Base-by-base conservation (phyloP, 1,284 basidiomycete genomes). In the Ceratobasidium sp. region DNA sequence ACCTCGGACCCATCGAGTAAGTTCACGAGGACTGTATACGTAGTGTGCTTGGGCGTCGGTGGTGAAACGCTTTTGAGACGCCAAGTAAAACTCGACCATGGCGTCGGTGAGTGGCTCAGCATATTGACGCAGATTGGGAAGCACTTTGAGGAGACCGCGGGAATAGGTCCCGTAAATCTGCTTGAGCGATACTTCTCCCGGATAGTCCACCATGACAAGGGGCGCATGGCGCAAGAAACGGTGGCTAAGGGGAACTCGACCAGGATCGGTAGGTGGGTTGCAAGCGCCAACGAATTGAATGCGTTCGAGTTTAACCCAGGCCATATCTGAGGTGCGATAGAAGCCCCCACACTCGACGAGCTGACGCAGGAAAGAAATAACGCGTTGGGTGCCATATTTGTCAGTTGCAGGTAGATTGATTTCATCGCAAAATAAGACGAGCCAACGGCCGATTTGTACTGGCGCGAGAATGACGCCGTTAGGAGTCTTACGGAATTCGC, bases 101-200 rank as follows among this genome's bases (percentile, higher is more conserved):
- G 97, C 95, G 77, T 96, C 92, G 18, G 97, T 99, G 76, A 99
- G 89, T 2, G 97, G 92, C 72, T 97, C 95, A 1, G 96, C 89
- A 79, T 96, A 97, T 26, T 95, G 92, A 26, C 96, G 91, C 52
- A 99, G 86, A 76, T 92, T 95, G 30, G 97, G 97, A 6, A 97
- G 86, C 72, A 98, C 95, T 82, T 99, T 99, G 79, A 99, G 91
- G 39, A 97, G 85, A 16, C 96, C 97, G 69, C 97, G 91, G 79
- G 94, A 96, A 83, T 99, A 99, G n/a, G 97, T 99, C 21, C 96
- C 94, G 81, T 99, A 99, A 77, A 99, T 99, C 80, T 99, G 98
- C 78, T 96, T 97, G 79, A 99, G 86, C 9, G 97, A 99, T 14
- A 96, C 85, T 80, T 97, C 94, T 73, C 97, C 97, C 9, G 97